Evolutionary conservation across 305 asterid species (phyloP).

Genomic region (Fraxinus ornus): DNA sequence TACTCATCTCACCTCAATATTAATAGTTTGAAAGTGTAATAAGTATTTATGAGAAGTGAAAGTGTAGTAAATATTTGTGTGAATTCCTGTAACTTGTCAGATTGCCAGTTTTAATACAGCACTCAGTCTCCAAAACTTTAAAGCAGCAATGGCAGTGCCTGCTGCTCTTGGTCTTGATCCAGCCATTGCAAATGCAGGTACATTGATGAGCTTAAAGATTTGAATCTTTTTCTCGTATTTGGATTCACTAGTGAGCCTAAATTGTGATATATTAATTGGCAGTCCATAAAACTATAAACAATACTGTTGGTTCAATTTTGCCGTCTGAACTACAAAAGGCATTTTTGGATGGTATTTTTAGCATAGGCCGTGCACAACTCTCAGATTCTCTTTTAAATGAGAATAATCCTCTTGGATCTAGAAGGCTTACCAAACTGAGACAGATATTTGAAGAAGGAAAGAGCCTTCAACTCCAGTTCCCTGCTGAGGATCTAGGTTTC

Average conservation of each 20-base stretch:
- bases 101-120: slow-evolving; percentile 77
- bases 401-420: slow-evolving; percentile 79
- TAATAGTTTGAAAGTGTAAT: slow-evolving; percentile 12
- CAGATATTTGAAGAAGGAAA: slow-evolving; percentile 79
- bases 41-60: slow-evolving; percentile 11
- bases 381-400: slow-evolving; percentile 70
- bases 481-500: slow-evolving; percentile 95
- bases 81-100: slow-evolving; percentile 43
- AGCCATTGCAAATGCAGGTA: slow-evolving; percentile 78
- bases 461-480: slow-evolving; percentile 97
- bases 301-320: slow-evolving; percentile 58
- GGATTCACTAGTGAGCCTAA: slow-evolving; percentile 14
- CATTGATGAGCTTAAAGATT: slow-evolving; percentile 19
- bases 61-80: slow-evolving; percentile 14
- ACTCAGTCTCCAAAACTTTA: slow-evolving; percentile 79
- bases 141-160: slow-evolving; percentile 90
- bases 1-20: slow-evolving; percentile 8
- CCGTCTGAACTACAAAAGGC: slow-evolving; percentile 64
- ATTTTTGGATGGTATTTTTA: slow-evolving; percentile 71
- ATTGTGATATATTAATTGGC: slow-evolving; percentile 22
- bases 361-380: slow-evolving; percentile 84
- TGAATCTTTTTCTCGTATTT: not conserved
- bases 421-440: slow-evolving; percentile 71
- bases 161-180: slow-evolving; percentile 98
- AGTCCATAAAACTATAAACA: slow-evolving; percentile 76